These are phyloP conservation scores for Funneliformis geosporum DNA, from an alignment of 192 early-diverging fungal species.

Conservation along the genomic window DNA sequence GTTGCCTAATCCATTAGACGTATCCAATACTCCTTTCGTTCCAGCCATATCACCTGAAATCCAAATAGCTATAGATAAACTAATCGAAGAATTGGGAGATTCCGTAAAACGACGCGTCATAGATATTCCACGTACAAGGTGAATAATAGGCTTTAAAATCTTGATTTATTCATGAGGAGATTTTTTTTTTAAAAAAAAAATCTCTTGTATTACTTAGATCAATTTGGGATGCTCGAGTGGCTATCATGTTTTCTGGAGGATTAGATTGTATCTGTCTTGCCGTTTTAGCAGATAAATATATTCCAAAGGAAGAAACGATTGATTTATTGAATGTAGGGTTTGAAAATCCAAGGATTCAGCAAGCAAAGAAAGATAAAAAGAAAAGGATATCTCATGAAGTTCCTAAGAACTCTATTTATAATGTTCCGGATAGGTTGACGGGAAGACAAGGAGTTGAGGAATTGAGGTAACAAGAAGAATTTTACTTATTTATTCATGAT, in stretches of 20 bases:
- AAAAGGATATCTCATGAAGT: conserved; percentile 12
- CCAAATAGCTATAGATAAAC: conserved; percentile 40
- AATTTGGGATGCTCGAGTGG: conserved; percentile 56
- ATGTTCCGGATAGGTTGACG: conserved; percentile 85
- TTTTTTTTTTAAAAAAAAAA: conserved; percentile 17
- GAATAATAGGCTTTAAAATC: conserved; percentile 12
- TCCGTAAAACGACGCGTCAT: conserved; percentile 50
- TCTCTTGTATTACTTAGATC: conserved; percentile 32
- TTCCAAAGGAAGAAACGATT: conserved; percentile 75
- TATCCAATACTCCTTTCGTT: conserved; percentile 27
- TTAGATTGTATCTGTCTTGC: conserved; percentile 91
- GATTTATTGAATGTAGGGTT: conserved; percentile 96
- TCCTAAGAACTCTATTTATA: conserved; percentile 43
- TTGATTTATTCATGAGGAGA: background rate
- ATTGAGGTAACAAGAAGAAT: conserved; percentile 37
- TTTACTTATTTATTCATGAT: background rate
- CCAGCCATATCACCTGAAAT: conserved; percentile 41
- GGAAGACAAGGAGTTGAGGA: conserved; percentile 58
- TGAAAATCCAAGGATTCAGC: conserved; percentile 79
- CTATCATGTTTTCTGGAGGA: conserved; percentile 90
- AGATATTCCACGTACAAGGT: conserved; percentile 52
- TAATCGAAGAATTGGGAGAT: conserved; percentile 45
- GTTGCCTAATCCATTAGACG: conserved; percentile 31
- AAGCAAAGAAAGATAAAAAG: conserved; percentile 45
- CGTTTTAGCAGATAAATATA: conserved; percentile 70